A percentile compares a stretch with the other conserved stretches of the same genome.
These are phyloP conservation scores for Solanum rostratum DNA, from an alignment of 257 asterid species.

Conservation along the genomic window DNA sequence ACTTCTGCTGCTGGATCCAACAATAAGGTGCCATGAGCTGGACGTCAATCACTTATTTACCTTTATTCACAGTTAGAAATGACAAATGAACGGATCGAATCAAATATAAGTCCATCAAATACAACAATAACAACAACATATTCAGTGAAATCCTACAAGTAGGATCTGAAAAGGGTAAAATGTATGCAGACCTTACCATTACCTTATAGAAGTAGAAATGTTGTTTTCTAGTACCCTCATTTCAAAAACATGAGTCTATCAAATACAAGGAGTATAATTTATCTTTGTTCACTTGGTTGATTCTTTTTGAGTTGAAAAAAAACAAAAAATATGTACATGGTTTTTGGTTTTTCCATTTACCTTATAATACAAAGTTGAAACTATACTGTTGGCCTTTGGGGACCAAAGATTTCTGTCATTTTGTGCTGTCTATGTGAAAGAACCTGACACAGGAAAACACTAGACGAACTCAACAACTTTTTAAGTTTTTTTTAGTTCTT, in stretches of 20 bases:
- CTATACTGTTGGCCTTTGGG: neutral
- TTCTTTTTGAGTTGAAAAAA: neutral
- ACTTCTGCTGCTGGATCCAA: neutral
- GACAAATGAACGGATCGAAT: too few species aligned
- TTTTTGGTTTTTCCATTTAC: neutral
- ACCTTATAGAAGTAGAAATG: too few species aligned
- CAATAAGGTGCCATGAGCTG: neutral
- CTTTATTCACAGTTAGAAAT: neutral
- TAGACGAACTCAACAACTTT: neutral
- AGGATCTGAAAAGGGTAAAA: too few species aligned
- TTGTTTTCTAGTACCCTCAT: too few species aligned
- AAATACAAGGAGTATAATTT: too few species aligned
- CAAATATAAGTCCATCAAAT: too few species aligned
- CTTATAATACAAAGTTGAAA: neutral
- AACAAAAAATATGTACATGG: neutral
- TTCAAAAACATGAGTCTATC: too few species aligned
- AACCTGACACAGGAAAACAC: neutral
- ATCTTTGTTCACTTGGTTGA: neutral
- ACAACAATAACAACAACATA: too few species aligned
- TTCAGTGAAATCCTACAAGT: too few species aligned
- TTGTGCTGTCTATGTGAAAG: neutral
- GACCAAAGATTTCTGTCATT: neutral
- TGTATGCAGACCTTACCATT: too few species aligned
- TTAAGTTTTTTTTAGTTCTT: too few species aligned
- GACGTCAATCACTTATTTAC: neutral